Conservation (phyloP, 805 yeast genomes). For the Scheffersomyces coipomensis region DNA sequence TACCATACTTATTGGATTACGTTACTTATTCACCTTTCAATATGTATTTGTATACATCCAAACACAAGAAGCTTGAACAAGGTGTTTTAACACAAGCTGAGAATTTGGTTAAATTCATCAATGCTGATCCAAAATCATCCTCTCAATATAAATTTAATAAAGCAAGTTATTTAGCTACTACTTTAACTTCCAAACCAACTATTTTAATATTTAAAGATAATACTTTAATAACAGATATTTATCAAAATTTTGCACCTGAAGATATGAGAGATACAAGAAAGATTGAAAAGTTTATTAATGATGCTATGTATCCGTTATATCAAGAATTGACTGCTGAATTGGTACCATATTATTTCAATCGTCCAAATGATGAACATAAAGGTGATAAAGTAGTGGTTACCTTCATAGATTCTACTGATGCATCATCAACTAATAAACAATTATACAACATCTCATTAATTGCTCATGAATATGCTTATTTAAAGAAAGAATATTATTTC, state of each 20-base stretch:
- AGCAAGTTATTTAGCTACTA: constrained; percentile 47
- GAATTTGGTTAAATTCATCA: constrained; percentile 41
- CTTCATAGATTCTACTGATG: constrained; percentile 43
- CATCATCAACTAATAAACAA: constrained; percentile 27
- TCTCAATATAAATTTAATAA: constrained; percentile 45
- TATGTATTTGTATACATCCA: constrained; percentile 51
- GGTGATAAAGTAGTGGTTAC: constrained; percentile 47
- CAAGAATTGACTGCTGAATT: constrained; percentile 48
- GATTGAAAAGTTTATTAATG: constrained; percentile 49
- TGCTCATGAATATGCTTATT: constrained; percentile 49
- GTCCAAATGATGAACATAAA: constrained; percentile 11
- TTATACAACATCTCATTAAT: constrained; percentile 40
- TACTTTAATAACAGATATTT: constrained; percentile 49
- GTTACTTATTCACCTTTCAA: constrained; percentile 57
- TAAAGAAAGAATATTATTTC: constrained; percentile 41
- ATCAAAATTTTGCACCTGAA: constrained; percentile 60
- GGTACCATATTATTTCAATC: constrained; percentile 33
- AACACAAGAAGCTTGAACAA: constrained; percentile 40
- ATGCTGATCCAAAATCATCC: constrained; percentile 29
- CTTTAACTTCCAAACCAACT: constrained; percentile 62
- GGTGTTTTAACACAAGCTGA: constrained; percentile 42
- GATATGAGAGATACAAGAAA: constrained; percentile 53
- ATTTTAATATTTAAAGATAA: constrained; percentile 59
- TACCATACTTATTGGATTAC: constrained; percentile 61
- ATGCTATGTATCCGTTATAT: constrained; percentile 50